These are phyloP conservation scores for Penicillium pancosmium DNA, from an alignment of 495 filamentous ascomycete genomes.

Conservation along the genomic window DNA sequence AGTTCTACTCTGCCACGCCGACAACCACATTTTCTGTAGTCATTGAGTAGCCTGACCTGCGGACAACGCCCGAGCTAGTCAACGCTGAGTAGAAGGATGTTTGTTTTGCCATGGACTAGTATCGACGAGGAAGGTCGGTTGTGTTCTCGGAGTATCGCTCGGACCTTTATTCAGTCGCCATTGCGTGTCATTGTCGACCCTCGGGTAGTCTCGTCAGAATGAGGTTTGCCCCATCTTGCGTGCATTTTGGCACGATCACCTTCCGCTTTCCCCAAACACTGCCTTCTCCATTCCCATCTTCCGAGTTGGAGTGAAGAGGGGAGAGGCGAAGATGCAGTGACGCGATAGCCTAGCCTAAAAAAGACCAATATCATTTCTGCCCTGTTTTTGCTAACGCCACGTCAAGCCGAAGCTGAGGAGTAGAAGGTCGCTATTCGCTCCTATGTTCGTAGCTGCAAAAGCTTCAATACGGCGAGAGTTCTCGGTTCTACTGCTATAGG, in stretches of 20 bases:
- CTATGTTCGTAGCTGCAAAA: not conserved
- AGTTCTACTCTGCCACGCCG: not conserved
- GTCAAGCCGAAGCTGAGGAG: not conserved
- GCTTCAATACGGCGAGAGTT: not conserved
- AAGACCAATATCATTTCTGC: not conserved
- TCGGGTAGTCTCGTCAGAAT: not conserved
- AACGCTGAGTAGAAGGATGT: not conserved
- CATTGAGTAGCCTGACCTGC: not conserved
- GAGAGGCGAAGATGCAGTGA: too few relatives aligned
- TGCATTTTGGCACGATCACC: not conserved
- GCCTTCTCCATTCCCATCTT: not conserved
- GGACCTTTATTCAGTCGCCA: not conserved
- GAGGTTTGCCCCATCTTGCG: not conserved
- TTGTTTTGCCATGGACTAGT: not conserved
- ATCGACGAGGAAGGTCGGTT: not conserved
- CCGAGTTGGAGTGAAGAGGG: not conserved
- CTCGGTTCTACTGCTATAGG: not conserved
- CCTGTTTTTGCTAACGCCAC: not conserved
- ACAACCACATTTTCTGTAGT: not conserved
- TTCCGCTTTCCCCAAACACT: not conserved
- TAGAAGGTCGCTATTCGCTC: not conserved
- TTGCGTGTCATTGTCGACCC: not conserved
- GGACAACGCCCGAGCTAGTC: not conserved
- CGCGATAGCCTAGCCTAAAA: too few relatives aligned
- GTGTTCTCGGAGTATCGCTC: not conserved